phyloP scores from a whole-genome alignment of 805 yeast species.

The Sugiyamaella valdiviana region DNA sequence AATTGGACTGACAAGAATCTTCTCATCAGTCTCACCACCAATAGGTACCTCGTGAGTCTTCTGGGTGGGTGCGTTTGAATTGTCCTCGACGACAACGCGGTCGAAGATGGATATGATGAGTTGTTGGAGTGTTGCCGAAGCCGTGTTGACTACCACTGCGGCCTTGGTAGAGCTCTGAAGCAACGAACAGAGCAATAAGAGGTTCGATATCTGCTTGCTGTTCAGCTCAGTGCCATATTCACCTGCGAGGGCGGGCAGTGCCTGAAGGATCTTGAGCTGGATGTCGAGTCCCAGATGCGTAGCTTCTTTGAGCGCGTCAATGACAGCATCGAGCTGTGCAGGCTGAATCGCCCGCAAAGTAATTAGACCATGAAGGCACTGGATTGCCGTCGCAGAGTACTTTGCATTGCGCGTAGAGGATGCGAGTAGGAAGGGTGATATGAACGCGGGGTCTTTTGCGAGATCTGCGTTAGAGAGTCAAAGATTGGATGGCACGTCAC shows the following conservation, averaged over 20 bases:
- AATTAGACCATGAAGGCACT: constrained; percentile 59
- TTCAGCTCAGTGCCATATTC: constrained; percentile 50
- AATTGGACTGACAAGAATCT: constrained; percentile 42
- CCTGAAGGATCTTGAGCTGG: constrained; percentile 79
- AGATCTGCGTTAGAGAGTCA: constrained; percentile 25
- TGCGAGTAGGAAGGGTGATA: constrained; percentile 64
- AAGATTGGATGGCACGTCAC: neutral
- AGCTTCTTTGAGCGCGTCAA: constrained; percentile 67
- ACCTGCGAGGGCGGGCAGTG: constrained; percentile 68
- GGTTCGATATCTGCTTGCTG: constrained; percentile 50
- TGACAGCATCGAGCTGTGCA: constrained; percentile 43
- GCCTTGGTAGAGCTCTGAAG: constrained; percentile 64
- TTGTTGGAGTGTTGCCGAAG: constrained; percentile 89
- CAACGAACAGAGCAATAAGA: constrained; percentile 63
- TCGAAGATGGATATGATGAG: constrained; percentile 74
- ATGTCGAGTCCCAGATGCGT: constrained; percentile 72
- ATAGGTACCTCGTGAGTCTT: constrained; percentile 34
- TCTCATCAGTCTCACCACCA: constrained; percentile 21
- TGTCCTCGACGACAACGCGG: constrained; percentile 42
- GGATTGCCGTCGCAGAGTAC: constrained; percentile 63
- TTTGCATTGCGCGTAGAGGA: constrained; percentile 73
- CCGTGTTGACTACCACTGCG: constrained; percentile 78
- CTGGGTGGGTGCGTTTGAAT: constrained; percentile 14
- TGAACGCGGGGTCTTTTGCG: constrained; percentile 46
- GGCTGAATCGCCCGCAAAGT: constrained; percentile 49